Evolutionary conservation across 2,329 filamentous ascomycete genomes (phyloP).

Genomic region (Nemania sp.): DNA sequence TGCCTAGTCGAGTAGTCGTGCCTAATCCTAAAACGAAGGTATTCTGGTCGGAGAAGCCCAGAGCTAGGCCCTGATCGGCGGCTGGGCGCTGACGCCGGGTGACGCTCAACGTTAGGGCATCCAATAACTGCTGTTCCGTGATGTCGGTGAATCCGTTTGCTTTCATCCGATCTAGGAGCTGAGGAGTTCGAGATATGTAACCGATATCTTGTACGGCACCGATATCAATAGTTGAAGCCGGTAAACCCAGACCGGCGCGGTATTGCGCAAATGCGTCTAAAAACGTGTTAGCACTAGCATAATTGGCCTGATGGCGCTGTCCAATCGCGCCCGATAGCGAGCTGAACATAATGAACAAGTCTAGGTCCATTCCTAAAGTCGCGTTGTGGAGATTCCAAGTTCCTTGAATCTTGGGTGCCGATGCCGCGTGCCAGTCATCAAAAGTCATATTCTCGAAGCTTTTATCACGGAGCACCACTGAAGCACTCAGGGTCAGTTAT

Average conservation of each 20-base stretch:
- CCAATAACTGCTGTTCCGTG: background rate
- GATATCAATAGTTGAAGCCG: constrained; percentile 53
- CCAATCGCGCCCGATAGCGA: constrained; percentile 49
- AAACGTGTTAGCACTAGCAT: constrained; percentile 53
- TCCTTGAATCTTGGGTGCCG: constrained; percentile 54
- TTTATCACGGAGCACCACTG: constrained; percentile 1
- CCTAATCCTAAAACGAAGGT: no score
- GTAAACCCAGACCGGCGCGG: constrained; percentile 46
- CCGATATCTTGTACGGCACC: constrained; percentile 54
- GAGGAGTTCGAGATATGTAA: constrained; percentile 46
- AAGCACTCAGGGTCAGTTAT: no score
- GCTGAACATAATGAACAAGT: constrained; percentile 54
- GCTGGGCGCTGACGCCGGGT: no score
- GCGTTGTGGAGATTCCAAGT: constrained; percentile 56
- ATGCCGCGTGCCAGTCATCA: constrained; percentile 38
- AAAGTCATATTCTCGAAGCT: constrained; percentile 52
- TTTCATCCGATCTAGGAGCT: constrained; percentile 21
- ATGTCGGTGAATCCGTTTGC: background rate
- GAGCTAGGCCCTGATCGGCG: no score
- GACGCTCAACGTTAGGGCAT: no score
- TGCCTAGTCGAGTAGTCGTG: no score
- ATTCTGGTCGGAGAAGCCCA: no score
- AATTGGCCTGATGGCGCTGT: constrained; percentile 51
- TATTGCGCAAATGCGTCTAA: constrained; percentile 52
- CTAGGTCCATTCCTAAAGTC: constrained; percentile 42